Evolutionary conservation across 495 filamentous ascomycete genomes (phyloP).

Genomic region (Parathielavia hyrcaniae): DNA sequence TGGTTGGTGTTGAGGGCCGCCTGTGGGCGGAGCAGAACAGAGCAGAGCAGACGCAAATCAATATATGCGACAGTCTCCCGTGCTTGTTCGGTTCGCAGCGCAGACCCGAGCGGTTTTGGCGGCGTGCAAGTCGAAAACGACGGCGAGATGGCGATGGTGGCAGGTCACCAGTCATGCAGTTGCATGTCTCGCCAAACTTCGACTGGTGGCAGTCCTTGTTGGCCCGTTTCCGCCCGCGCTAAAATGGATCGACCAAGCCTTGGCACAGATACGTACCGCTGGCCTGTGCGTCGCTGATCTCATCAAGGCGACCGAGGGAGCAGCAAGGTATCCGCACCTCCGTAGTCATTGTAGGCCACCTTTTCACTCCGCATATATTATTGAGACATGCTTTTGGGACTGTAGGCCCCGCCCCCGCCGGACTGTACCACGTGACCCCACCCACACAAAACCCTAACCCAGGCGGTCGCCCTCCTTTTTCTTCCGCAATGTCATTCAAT

Average conservation of each 20-base stretch:
- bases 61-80: background rate
- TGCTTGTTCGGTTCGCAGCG: background rate
- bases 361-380: too few species aligned
- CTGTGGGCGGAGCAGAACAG: slow-evolving; percentile 17
- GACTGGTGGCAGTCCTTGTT: slow-evolving; percentile 29
- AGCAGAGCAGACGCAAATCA: background rate
- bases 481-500: too few species aligned
- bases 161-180: slow-evolving; percentile 18
- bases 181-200: slow-evolving; percentile 17
- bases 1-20: slow-evolving; percentile 27
- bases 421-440: too few species aligned
- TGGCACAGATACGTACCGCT: slow-evolving; percentile 11
- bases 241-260: slow-evolving; percentile 25
- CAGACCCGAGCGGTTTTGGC: background rate
- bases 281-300: slow-evolving; percentile 13
- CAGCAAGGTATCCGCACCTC: too few species aligned
- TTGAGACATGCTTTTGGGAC: too few species aligned
- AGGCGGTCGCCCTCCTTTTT: too few species aligned
- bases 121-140: slow-evolving; percentile 5
- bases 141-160: slow-evolving; percentile 10
- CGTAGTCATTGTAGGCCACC: too few species aligned
- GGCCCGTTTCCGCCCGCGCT: slow-evolving; percentile 27
- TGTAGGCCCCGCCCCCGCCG: too few species aligned
- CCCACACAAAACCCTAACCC: too few species aligned
- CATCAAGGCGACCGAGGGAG: background rate